phyloP scores from a whole-genome alignment of 2,329 filamentous ascomycete genomes.

The Alternaria angustiovoidea region DNA sequence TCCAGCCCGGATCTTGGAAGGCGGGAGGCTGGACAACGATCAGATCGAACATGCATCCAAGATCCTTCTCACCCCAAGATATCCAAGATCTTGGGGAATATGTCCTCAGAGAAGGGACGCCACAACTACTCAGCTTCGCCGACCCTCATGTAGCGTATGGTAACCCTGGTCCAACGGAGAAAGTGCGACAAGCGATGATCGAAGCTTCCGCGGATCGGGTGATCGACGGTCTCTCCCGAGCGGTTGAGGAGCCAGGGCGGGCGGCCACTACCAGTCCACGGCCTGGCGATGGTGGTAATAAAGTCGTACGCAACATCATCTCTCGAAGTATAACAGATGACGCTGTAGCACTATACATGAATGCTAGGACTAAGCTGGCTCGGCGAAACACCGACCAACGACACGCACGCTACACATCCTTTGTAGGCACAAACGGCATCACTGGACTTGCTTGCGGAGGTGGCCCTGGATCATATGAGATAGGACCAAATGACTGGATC shows the following conservation, averaged over 20 bases:
- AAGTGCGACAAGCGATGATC: slow-evolving; percentile 11
- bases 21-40: slow-evolving; percentile 4
- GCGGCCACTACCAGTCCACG: neutral
- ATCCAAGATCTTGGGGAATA: slow-evolving; percentile 11
- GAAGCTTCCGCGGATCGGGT: slow-evolving; percentile 15
- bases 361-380: neutral
- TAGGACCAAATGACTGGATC: slow-evolving; percentile 13
- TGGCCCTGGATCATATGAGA: slow-evolving; percentile 6
- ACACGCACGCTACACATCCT: slow-evolving; percentile 15
- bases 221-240: slow-evolving; percentile 8
- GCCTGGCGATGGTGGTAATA: neutral
- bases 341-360: slow-evolving; percentile 1
- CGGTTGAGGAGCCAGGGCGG: neutral
- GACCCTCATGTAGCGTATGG: slow-evolving; percentile 15
- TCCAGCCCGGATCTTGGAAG: slow-evolving; percentile 9
- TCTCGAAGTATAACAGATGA: slow-evolving; percentile 8
- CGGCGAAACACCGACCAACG: slow-evolving; percentile 11
- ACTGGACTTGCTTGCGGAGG: slow-evolving; percentile 18
- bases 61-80: slow-evolving; percentile 9
- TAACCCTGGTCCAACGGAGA: slow-evolving; percentile 13
- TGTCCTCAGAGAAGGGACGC: neutral
- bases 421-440: slow-evolving; percentile 19
- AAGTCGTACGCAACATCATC: slow-evolving; percentile 10
- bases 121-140: slow-evolving; percentile 4
- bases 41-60: slow-evolving; percentile 19